phyloP scores from a whole-genome alignment of 2,329 filamentous ascomycete species.

The Alternaria tenuissima region DNA sequence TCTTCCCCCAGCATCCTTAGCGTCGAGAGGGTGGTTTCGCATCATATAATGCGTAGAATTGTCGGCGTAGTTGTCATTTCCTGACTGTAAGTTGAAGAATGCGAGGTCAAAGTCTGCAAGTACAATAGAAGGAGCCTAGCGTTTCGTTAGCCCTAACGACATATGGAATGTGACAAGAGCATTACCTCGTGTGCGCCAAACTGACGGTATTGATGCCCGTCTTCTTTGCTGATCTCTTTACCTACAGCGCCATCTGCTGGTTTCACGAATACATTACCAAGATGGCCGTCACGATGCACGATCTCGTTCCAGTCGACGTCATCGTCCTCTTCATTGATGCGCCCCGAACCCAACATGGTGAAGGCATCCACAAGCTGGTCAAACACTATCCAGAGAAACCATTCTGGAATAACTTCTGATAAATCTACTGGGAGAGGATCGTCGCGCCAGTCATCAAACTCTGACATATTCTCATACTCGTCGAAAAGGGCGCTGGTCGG shows the following conservation, averaged over 20 bases:
- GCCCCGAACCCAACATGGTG: constrained; percentile 1
- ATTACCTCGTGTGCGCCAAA: neutral
- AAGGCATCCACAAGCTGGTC: constrained; percentile 3
- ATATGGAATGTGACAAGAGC: neutral
- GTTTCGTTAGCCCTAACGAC: neutral
- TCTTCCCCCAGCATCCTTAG: neutral
- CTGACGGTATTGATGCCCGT: neutral
- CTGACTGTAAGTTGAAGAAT: constrained; percentile 14
- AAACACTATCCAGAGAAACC: constrained; percentile 17
- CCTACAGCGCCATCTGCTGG: neutral
- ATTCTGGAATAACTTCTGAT: constrained; percentile 2
- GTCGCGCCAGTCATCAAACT: neutral
- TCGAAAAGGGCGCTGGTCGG: neutral
- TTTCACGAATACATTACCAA: constrained; percentile 13
- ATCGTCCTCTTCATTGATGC: neutral
- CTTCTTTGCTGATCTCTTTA: neutral
- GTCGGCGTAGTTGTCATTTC: constrained; percentile 8
- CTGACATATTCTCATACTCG: neutral
- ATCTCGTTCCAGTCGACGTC: constrained; percentile 10
- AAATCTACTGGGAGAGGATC: neutral
- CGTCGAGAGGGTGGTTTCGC: neutral
- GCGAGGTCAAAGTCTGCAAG: constrained; percentile 14
- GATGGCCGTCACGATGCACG: constrained; percentile 8
- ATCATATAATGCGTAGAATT: constrained; percentile 10
- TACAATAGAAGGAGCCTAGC: neutral